A percentile compares a stretch with the other conserved stretches of the same genome.
Evolutionary conservation across 805 yeast genomes (phyloP).

Genomic region (Saccharomyces cerevisiae): DNA sequence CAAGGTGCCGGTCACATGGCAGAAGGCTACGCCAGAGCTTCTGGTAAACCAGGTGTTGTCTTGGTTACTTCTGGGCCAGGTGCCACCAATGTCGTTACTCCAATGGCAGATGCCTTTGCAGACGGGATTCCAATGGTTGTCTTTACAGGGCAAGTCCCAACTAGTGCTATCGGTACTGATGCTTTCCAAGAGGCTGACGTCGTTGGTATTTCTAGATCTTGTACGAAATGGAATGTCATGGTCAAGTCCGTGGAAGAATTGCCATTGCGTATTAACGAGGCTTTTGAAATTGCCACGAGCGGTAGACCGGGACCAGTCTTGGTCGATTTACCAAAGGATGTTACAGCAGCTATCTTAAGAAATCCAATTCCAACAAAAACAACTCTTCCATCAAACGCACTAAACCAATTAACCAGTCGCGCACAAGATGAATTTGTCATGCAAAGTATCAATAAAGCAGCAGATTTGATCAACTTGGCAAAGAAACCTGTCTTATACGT

Average conservation of each 20-base stretch:
- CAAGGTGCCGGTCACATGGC: conserved; percentile 99
- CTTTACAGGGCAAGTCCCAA: conserved; percentile 95
- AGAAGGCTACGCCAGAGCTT: conserved; percentile 93
- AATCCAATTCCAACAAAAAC: conserved; percentile 75
- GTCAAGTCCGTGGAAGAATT: conserved; percentile 89
- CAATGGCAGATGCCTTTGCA: conserved; percentile 93
- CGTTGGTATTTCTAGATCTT: conserved; percentile 90
- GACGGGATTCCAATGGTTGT: conserved; percentile 97
- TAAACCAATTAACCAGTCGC: conserved; percentile 59
- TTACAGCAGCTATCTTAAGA: conserved; percentile 83
- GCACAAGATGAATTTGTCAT: conserved; percentile 67
- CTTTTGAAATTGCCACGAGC: conserved; percentile 89
- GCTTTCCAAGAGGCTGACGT: conserved; percentile 99
- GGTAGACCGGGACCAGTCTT: conserved; percentile 99
- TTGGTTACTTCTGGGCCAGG: conserved; percentile 99
- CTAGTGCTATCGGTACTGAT: conserved; percentile 93
- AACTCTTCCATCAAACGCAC: conserved; percentile 64
- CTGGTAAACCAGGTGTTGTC: conserved; percentile 95
- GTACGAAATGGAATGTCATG: conserved; percentile 99
- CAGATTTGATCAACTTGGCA: conserved; percentile 68
- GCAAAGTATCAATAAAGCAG: conserved; percentile 69
- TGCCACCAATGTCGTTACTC: conserved; percentile 97
- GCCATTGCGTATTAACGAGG: conserved; percentile 93
- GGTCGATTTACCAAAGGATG: conserved; percentile 96
- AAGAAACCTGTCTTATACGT: conserved; percentile 84